Conservation (phyloP, 768 basidiomycete genomes). For the Aureoboletus auriporus region DNA sequence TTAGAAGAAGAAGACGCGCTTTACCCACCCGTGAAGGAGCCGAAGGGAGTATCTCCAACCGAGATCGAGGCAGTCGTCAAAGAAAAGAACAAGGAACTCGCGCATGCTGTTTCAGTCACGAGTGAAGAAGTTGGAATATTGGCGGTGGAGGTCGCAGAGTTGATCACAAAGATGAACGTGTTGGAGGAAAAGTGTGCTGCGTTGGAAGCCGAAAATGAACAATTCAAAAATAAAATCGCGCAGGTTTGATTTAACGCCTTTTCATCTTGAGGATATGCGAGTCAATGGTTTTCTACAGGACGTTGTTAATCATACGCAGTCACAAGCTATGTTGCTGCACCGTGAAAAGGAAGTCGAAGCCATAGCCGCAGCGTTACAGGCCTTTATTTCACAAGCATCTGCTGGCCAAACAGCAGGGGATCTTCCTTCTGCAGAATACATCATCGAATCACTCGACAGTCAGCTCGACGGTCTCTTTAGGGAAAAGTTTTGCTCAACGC, state of each 20-base stretch:
- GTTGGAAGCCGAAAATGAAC: constrained; percentile 27
- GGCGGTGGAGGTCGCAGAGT: constrained; percentile 29
- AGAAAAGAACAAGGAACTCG: constrained; percentile 17
- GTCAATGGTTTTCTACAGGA: constrained; percentile 10
- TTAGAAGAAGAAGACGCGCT: constrained; percentile 25
- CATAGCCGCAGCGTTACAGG: constrained; percentile 27
- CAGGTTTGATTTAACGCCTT: constrained; percentile 22
- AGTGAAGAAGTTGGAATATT: constrained; percentile 30
- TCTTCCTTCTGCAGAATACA: constrained; percentile 28
- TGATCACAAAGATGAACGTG: constrained; percentile 27
- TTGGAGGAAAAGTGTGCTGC: constrained; percentile 18
- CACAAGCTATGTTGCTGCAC: constrained; percentile 12
- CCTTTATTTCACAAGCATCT: constrained; percentile 29
- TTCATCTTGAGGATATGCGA: background rate
- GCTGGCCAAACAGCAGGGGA: constrained; percentile 5
- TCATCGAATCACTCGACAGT: constrained; percentile 24
- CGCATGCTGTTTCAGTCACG: constrained; percentile 11
- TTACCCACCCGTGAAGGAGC: constrained; percentile 17
- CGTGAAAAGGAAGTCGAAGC: constrained; percentile 28
- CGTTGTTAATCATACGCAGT: constrained; percentile 6
- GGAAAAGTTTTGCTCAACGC: constrained; percentile 18
- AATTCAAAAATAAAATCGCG: constrained; percentile 19
- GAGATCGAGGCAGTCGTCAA: constrained; percentile 27
- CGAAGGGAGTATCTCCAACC: constrained; percentile 11
- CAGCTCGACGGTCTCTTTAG: constrained; percentile 24